These are phyloP conservation scores for Cladosporium colombiae DNA, from an alignment of 2,329 filamentous ascomycete species.

Conservation along the genomic window DNA sequence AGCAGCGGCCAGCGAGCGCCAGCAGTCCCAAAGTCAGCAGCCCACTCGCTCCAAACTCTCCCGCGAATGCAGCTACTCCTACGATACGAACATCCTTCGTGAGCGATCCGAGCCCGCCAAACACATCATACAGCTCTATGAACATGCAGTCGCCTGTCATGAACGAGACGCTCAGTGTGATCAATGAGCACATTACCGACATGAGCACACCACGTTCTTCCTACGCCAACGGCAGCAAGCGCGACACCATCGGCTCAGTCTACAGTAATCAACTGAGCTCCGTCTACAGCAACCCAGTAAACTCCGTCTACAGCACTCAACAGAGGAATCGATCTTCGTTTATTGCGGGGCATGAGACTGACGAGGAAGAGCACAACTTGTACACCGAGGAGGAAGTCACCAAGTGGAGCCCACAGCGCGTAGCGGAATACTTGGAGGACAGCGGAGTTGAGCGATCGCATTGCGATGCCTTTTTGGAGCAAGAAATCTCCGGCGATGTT, in stretches of 20 bases:
- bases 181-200: conserved; percentile 94
- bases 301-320: conserved; percentile 85
- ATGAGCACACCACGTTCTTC: conserved; percentile 63
- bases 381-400: conserved; percentile 74
- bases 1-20: conserved; percentile 22
- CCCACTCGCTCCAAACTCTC: conserved; percentile 5
- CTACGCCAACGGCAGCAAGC: conserved; percentile 44
- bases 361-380: conserved; percentile 79
- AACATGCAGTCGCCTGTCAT: conserved; percentile 65
- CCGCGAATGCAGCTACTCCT: not conserved
- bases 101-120: conserved; percentile 13
- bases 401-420: conserved; percentile 75
- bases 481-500: conserved; percentile 94
- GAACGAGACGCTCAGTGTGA: conserved; percentile 92
- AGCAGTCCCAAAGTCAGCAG: conserved; percentile 19
- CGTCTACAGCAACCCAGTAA: conserved; percentile 44
- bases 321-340: conserved; percentile 76
- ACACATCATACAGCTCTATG: conserved; percentile 18
- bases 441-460: conserved; percentile 83
- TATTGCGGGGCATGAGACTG: conserved; percentile 91
- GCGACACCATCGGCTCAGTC: conserved; percentile 37
- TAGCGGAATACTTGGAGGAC: conserved; percentile 85
- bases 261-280: conserved; percentile 44
- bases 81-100: conserved; percentile 17
- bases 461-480: conserved; percentile 90